Evolutionary conservation across 257 asterid genomes (phyloP).

Genomic region (Voacanga thouarsii): DNA sequence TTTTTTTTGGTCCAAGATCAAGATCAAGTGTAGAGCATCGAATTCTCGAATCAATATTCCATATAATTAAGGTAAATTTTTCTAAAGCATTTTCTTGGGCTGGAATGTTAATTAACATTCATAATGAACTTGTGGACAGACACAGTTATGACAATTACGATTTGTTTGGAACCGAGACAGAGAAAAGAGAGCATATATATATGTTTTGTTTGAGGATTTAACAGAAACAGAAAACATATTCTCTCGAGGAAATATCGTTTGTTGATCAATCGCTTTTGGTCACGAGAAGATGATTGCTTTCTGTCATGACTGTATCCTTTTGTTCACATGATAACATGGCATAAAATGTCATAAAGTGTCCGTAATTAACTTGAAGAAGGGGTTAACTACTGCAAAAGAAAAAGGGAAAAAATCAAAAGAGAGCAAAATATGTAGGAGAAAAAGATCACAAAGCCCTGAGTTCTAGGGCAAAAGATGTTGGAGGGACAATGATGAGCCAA

Average conservation of each 20-base stretch:
- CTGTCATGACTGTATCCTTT: neutral
- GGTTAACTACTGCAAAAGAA: constrained; percentile 8
- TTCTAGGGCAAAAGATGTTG: neutral
- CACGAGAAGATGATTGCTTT: constrained; percentile 12
- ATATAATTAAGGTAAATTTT: no score
- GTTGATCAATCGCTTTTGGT: constrained; percentile 14
- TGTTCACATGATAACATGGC: constrained; percentile 17
- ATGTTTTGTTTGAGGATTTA: neutral
- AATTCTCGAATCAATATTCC: no score
- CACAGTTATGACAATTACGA: no score
- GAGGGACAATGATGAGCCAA: constrained; percentile 6
- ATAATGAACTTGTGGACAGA: no score
- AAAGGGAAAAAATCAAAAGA: neutral
- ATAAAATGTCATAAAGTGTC: constrained; percentile 15
- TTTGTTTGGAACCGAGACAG: neutral
- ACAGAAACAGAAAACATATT: neutral
- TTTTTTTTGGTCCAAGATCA: no score
- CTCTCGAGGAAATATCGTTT: neutral
- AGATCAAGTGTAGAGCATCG: no score
- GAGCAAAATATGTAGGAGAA: neutral
- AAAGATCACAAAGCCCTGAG: neutral
- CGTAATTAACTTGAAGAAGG: constrained; percentile 15
- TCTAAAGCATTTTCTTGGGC: no score
- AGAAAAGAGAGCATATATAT: neutral
- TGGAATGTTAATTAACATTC: no score